phyloP scores from a whole-genome alignment of 805 yeast genomes.

The Blastobotrys chiropterorum region DNA sequence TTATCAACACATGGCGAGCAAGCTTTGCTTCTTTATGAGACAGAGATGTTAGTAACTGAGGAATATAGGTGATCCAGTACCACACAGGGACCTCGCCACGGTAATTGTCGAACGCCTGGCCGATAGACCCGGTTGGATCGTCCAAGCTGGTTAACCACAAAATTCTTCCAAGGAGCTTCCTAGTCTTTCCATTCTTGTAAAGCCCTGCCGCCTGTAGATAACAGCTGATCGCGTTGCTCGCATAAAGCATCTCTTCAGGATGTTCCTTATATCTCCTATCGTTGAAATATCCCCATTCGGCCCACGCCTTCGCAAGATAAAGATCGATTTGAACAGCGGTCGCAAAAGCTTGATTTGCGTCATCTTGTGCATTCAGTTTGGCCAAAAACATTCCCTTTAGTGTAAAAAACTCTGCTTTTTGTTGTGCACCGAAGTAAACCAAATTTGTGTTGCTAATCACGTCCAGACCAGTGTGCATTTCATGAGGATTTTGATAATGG shows the following conservation, averaged over 20 bases:
- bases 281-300: conserved; percentile 97
- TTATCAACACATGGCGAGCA: conserved; percentile 79
- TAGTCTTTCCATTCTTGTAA: conserved; percentile 85
- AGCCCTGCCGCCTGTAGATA: conserved; percentile 96
- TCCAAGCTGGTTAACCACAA: conserved; percentile 91
- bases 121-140: conserved; percentile 71
- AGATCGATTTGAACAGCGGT: conserved; percentile 95
- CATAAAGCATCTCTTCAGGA: conserved; percentile 73
- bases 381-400: conserved; percentile 97
- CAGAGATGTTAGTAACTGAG: conserved; percentile 82
- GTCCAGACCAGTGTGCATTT: conserved; percentile 89
- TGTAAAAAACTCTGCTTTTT: conserved; percentile 96
- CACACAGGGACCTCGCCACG: conserved; percentile 97
- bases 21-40: conserved; percentile 87
- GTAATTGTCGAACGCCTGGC: conserved; percentile 84
- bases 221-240: conserved; percentile 91
- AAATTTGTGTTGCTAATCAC: conserved; percentile 94
- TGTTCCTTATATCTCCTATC: conserved; percentile 82
- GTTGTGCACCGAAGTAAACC: conserved; percentile 94
- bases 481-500: conserved; percentile 87
- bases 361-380: conserved; percentile 82
- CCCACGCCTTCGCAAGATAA: conserved; percentile 97
- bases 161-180: conserved; percentile 81
- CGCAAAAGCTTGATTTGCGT: conserved; percentile 96
- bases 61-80: conserved; percentile 98